Base-by-base conservation (phyloP, 176 grass and related monocot genomes). In the Hordeum marinum region DNA sequence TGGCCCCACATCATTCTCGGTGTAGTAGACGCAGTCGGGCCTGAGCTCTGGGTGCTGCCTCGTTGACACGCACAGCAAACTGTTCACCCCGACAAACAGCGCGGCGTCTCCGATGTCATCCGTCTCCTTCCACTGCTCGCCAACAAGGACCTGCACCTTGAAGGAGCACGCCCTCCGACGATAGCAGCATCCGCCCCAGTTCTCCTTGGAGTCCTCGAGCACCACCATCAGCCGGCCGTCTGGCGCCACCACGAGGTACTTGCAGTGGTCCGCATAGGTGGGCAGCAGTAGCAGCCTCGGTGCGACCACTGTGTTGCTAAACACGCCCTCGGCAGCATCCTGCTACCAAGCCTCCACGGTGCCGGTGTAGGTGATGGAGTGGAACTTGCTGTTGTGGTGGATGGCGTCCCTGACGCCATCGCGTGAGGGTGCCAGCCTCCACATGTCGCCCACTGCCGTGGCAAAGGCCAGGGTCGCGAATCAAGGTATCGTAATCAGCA, bases 191-290 rank as follows among this genome's bases (percentile, higher is more conserved):
- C 4, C 14, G 2, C 11, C 15, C 27, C 0, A 10, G 21, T 1
- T 15, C 1, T 40, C 0, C 39, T 8, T 34, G 0, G 1, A 4
- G 20, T 48, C 21, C 50, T 86, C 50, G 39, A 63, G 5, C 76
- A 80, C 76, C 27, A 23, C 40, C 67, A 86, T 63, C 13, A 86
- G 67, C 13, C 41, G 21, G 13, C 84, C 84, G 27, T 79, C 76
- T 13, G 26, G 39, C 12, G 65, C 18, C 39, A 37, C 52, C 20
- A 77, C 76, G 3, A 86, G 12, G 65, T 86, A 86, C 65, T 63
- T 85, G 46, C 36, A 36, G 0, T 12, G 13, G 0, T 39, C 37
- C 4, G 36, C 20, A 1, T 3, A 6, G 11, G 18, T n/a, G n/a
- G n/a, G n/a, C n/a, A n/a, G n/a, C n/a, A n/a, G n/a, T n/a, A n/a